Evolutionary conservation across 352 stramenopile genomes (phyloP), one percentile per base, ranked within the genome.

Genomic region (Phytophthora syringae): DNA sequence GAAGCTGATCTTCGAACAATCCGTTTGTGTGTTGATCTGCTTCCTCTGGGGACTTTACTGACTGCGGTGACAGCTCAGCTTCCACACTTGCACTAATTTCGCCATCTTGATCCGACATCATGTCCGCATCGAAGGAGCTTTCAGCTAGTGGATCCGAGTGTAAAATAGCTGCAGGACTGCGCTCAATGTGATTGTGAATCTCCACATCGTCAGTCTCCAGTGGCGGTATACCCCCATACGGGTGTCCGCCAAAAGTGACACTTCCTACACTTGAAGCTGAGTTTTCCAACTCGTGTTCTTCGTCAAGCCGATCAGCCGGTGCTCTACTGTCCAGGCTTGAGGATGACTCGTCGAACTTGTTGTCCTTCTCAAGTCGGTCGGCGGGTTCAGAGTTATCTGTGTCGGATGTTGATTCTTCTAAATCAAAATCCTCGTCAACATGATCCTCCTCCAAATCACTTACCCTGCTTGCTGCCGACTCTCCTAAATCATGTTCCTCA

Each of bases 1-100:
- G 61, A 18, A 70, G 34, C 15, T 75, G 64, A 22, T 77, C 60
- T 43, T 72, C 59, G 52, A 44, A 67, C 48, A 27, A 59, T 20
- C 52, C 53, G 5, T 51, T 42, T n/a, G n/a, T 16, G 27, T 10
- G 21, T 13, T 67, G 64, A 15, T 67, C 42, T 22, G 60, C 42
- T 32, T 69, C 48, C 34, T 61, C 36, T 43, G 11, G 24, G 12
- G 9, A 3, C 16, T 64, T 66, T 21, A 47, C 11, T n/a, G 36
- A 15, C n/a, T 52, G 56, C 22, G 30, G 10, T 11, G 51, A 28
- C 6, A 36, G 28, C 15, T 50, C 60, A 42, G 22, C 37, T 5
- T 45, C 36, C 4, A 2, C 1, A 48, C 39, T 53, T 27, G 13
- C 5, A 47, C 22, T 32, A 15, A 11, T 25, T 24, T 65, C 59